Evolutionary conservation across 2,329 filamentous ascomycete genomes (phyloP), one percentile per base, ranked within the genome.

Genomic region (Xylaria hypoxylon): DNA sequence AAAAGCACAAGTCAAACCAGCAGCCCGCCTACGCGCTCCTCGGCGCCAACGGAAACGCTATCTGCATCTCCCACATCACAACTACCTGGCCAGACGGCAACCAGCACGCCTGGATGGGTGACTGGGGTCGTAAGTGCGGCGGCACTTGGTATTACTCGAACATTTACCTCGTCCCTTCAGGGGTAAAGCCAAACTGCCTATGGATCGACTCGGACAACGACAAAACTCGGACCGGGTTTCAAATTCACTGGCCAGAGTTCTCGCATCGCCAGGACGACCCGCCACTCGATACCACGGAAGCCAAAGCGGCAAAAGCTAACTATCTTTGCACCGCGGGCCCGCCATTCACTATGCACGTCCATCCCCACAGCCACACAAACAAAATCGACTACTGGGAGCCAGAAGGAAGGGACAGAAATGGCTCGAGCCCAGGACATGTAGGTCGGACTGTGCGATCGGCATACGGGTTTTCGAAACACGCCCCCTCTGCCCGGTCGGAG

Each of bases 191-290:
- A 11, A 64, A 72, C 59, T 75, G 74, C 55, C 38, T 72, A 2
- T 75, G 72, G 74, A 69, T 75, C 57, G 70, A 73, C 65, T 48
- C 31, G 10, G 66, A 74, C 51, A 63, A 68, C 44, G 67, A 74
- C 61, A 51, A 67, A 26, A 68, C 69, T 6, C 68, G 73, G 38
- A 75, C 71, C 2, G 74, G 72, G 7, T 77, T 77, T 62, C 76
- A 78, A 48, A 51, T 77, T 1, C 75, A 76, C 71, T 78, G 73
- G 71, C 73, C 75, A 22, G 72, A 75, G 50, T 77, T 75, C 59
- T 15, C 10, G 35, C 35, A 38, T 11, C 2, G 5, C 10, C 10
- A 38, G 4, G 35, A 15, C 11, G 35, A 38, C 35, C 11, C 11
- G 5, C 11, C 35, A 2, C 35, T 38, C 13, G 35, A 38, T 13